These are phyloP conservation scores for Auriculariales sp. DNA, from an alignment of 768 basidiomycete species.

Conservation along the genomic window DNA sequence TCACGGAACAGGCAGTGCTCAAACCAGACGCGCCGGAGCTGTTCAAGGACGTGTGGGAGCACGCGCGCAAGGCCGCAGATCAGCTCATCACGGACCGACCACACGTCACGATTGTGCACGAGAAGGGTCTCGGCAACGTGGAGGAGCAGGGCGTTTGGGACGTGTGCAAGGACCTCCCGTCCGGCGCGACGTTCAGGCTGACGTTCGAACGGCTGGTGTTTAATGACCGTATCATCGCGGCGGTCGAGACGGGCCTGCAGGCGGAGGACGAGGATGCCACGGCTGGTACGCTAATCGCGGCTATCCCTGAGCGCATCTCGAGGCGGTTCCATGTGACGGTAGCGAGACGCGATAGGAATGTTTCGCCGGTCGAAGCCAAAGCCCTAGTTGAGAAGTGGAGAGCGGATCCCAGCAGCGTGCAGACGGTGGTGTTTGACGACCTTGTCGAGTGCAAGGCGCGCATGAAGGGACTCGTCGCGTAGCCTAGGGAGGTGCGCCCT, in stretches of 20 bases:
- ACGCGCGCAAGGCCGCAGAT: constrained; percentile 15
- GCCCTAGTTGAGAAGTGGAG: constrained; percentile 44
- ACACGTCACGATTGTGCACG: constrained; percentile 81
- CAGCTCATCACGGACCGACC: constrained; percentile 45
- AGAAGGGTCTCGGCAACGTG: constrained; percentile 26
- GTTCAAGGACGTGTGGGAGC: constrained; percentile 31
- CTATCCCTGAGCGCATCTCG: constrained; percentile 31
- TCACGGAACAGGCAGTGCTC: constrained; percentile 31
- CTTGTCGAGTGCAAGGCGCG: not conserved
- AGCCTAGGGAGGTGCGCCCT: too few relatives aligned
- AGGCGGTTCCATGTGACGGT: constrained; percentile 72
- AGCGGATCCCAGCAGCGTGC: not conserved
- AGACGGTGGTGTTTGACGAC: not conserved
- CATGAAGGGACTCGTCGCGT: not conserved
- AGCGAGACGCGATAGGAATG: constrained; percentile 41
- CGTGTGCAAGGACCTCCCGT: constrained; percentile 29
- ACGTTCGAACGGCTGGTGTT: constrained; percentile 51
- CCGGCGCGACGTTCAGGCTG: constrained; percentile 45
- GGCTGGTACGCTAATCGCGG: constrained; percentile 31
- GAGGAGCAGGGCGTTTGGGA: constrained; percentile 31
- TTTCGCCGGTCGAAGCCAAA: constrained; percentile 58
- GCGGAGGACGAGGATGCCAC: constrained; percentile 22
- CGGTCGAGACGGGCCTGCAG: constrained; percentile 48
- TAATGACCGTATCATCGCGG: constrained; percentile 68
- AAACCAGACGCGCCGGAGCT: constrained; percentile 16